Percentiles rank a stretch among this genome's conserved stretches.
These are phyloP conservation scores for Penicillium antarcticum DNA, from an alignment of 495 filamentous ascomycete species.

Conservation along the genomic window DNA sequence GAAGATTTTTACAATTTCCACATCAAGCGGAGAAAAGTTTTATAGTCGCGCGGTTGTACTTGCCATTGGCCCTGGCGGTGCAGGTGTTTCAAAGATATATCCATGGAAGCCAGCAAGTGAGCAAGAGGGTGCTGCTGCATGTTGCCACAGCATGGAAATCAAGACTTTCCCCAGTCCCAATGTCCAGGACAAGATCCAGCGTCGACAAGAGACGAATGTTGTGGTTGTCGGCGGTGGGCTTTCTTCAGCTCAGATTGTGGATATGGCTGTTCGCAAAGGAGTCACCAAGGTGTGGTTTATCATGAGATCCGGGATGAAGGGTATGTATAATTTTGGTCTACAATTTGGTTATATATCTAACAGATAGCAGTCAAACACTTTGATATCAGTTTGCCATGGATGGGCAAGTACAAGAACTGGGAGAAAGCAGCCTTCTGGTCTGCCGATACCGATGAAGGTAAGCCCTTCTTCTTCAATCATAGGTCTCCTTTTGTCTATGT, in stretches of 20 bases:
- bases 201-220: conserved; percentile 45
- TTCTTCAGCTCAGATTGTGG: conserved; percentile 57
- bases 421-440: conserved; percentile 62
- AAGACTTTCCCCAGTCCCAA: conserved; percentile 43
- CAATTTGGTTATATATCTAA: background rate
- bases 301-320: conserved; percentile 54
- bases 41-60: conserved; percentile 53
- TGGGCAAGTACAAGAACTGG: conserved; percentile 65
- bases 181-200: conserved; percentile 44
- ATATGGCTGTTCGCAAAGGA: conserved; percentile 51
- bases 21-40: conserved; percentile 40
- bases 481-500: too few species aligned
- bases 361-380: conserved; percentile 53
- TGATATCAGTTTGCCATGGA: conserved; percentile 60
- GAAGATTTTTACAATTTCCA: conserved; percentile 52
- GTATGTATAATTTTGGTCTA: conserved; percentile 17
- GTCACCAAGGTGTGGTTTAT: conserved; percentile 55
- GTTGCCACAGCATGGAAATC: conserved; percentile 55
- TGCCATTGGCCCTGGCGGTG: conserved; percentile 53
- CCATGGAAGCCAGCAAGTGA: conserved; percentile 38
- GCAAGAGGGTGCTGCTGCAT: conserved; percentile 38
- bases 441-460: conserved; percentile 52
- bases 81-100: conserved; percentile 38
- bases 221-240: conserved; percentile 61
- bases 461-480: background rate